Percentiles rank a stretch among this genome's conserved stretches.
Evolutionary conservation across 441 rosid genomes (phyloP).

Genomic region (Biscutella laevigata): DNA sequence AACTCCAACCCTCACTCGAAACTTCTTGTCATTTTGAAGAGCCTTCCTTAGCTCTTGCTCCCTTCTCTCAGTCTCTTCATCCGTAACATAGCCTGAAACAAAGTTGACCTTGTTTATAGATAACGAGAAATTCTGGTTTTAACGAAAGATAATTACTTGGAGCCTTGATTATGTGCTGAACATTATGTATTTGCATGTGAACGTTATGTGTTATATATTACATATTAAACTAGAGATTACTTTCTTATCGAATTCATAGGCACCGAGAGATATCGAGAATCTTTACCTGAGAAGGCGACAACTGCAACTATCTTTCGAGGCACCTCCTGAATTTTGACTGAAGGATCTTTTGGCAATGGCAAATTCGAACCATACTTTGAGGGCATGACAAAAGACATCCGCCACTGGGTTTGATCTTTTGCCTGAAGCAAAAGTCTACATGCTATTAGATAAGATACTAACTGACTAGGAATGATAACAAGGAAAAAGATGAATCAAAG

Average conservation of each 20-base stretch:
- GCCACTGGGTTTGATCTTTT: constrained; percentile 60
- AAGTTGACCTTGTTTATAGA: constrained; percentile 1
- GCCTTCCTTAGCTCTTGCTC: constrained; percentile 48
- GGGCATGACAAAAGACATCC: constrained; percentile 90
- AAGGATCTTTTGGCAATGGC: constrained; percentile 66
- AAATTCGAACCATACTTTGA: constrained; percentile 69
- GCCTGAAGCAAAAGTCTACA: constrained; percentile 27
- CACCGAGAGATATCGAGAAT: not conserved
- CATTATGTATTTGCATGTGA: not conserved
- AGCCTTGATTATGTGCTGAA: not conserved
- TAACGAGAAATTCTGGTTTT: constrained; percentile 1
- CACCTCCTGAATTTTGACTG: constrained; percentile 59
- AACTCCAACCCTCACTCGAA: constrained; percentile 50
- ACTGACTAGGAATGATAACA: not conserved
- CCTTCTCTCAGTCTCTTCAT: constrained; percentile 62
- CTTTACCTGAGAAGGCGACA: constrained; percentile 72
- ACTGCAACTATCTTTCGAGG: constrained; percentile 69
- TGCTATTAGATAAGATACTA: not conserved
- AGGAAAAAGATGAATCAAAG: not conserved
- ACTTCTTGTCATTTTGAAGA: constrained; percentile 43
- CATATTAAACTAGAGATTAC: not conserved
- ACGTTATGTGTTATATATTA: not conserved
- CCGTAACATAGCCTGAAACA: constrained; percentile 65
- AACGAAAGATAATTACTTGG: not conserved
- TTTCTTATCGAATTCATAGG: not conserved